Conservation (phyloP, 2,329 filamentous ascomycete genomes). For the Passalora sequoiae region DNA sequence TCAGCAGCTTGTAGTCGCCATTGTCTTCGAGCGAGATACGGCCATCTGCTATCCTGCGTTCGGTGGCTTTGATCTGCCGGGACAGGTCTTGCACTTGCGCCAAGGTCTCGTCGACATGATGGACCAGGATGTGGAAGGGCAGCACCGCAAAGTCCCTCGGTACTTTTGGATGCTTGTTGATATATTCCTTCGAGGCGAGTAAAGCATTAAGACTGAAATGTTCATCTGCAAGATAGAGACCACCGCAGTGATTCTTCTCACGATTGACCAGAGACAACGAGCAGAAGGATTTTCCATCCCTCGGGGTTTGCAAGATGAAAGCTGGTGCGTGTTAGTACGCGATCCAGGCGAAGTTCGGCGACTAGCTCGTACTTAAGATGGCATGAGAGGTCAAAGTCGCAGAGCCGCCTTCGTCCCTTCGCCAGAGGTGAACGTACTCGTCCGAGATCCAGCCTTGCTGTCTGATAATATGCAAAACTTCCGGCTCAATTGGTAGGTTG, state of each 20-base stretch:
- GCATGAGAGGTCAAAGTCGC: conserved; percentile 29
- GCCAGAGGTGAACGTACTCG: conserved; percentile 34
- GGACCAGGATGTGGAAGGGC: conserved; percentile 29
- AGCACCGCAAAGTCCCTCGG: conserved; percentile 33
- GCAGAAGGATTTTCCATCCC: conserved; percentile 32
- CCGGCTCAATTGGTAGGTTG: conserved; percentile 25
- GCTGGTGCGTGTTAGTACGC: conserved; percentile 11
- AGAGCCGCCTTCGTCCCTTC: conserved; percentile 32
- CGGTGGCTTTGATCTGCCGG: conserved; percentile 29
- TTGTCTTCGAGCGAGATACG: conserved; percentile 32
- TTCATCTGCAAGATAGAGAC: conserved; percentile 29
- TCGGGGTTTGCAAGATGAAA: conserved; percentile 33
- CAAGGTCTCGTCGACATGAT: conserved; percentile 32
- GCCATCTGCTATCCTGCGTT: conserved; percentile 32
- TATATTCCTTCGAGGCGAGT: conserved; percentile 26
- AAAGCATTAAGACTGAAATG: conserved; percentile 28
- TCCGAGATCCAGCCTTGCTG: conserved; percentile 32
- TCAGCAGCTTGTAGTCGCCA: conserved; percentile 34
- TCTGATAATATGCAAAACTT: conserved; percentile 24
- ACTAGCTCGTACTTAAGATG: conserved; percentile 25
- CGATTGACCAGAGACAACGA: conserved; percentile 33
- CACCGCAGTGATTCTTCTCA: conserved; percentile 30
- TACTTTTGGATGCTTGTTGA: conserved; percentile 33
- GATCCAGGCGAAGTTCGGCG: not conserved
- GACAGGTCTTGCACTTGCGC: conserved; percentile 28